A percentile compares a stretch with the other conserved stretches of the same genome.
Evolutionary conservation across 495 filamentous ascomycete genomes (phyloP).

Genomic region (Xylaria grammica): DNA sequence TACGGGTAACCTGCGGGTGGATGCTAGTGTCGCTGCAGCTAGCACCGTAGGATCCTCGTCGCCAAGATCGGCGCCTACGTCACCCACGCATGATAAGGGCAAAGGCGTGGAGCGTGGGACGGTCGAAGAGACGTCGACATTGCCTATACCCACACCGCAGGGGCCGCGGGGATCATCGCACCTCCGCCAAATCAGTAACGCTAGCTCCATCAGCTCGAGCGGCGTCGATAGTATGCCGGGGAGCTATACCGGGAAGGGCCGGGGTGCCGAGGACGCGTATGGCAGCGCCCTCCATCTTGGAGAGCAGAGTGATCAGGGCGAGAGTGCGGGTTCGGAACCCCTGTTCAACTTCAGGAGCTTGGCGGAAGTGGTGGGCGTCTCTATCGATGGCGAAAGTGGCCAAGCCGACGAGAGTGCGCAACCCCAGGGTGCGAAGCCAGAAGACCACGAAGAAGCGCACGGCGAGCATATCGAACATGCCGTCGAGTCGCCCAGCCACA

Average conservation of each 20-base stretch:
- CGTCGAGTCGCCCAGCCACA: background rate
- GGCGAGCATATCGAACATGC: slow-evolving; percentile 34
- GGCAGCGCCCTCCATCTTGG: slow-evolving; percentile 48
- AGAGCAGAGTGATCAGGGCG: slow-evolving; percentile 48
- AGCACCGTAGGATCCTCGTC: slow-evolving; percentile 13
- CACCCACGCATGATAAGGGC: slow-evolving; percentile 65
- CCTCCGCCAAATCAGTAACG: slow-evolving; percentile 79
- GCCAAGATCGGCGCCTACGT: slow-evolving; percentile 25
- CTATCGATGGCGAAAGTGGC: slow-evolving; percentile 42
- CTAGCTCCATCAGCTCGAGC: slow-evolving; percentile 80
- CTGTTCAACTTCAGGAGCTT: slow-evolving; percentile 93
- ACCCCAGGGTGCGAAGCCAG: slow-evolving; percentile 19
- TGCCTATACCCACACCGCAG: slow-evolving; percentile 45
- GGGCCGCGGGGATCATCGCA: slow-evolving; percentile 64
- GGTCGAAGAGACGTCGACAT: slow-evolving; percentile 29
- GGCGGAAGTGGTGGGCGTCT: slow-evolving; percentile 77
- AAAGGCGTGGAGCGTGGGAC: slow-evolving; percentile 74
- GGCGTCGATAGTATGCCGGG: slow-evolving; percentile 67
- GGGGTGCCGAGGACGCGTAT: slow-evolving; percentile 50
- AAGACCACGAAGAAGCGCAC: slow-evolving; percentile 28
- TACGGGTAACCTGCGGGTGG: slow-evolving; percentile 53
- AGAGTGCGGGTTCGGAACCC: slow-evolving; percentile 66
- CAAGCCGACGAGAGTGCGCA: slow-evolving; percentile 18
- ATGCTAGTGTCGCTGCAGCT: slow-evolving; percentile 45
- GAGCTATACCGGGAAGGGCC: slow-evolving; percentile 48